Conservation (phyloP, 352 stramenopile genomes). For the Globisporangium yorkense region DNA sequence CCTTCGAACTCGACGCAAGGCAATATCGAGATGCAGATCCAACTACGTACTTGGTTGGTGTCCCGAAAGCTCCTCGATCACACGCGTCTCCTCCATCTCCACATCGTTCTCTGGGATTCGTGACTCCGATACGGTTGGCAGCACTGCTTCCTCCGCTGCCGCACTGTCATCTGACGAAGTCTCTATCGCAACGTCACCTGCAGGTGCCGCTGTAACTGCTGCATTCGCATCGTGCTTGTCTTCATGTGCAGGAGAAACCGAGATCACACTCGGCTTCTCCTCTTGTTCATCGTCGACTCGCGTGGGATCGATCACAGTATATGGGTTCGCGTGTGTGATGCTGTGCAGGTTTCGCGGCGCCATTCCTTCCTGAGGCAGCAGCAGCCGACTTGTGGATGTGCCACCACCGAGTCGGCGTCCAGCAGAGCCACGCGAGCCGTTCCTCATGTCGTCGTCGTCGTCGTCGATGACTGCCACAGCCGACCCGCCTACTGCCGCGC, state of each 20-base stretch:
- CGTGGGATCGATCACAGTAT: neutral
- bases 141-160: neutral
- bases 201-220: neutral
- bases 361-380: neutral
- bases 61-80: slow-evolving; percentile 1
- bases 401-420: slow-evolving; percentile 33
- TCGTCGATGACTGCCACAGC: slow-evolving; percentile 13
- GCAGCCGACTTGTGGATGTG: slow-evolving; percentile 24
- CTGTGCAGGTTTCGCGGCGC: neutral
- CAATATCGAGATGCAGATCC: neutral
- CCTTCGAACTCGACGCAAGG: too few species aligned
- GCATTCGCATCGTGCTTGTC: neutral
- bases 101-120: slow-evolving; percentile 6
- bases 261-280: neutral
- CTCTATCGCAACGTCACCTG: neutral
- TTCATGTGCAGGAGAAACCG: too few species aligned
- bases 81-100: slow-evolving; percentile 14
- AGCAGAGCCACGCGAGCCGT: neutral
- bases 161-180: neutral
- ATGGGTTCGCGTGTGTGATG: too few species aligned
- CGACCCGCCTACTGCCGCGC: slow-evolving; percentile 29
- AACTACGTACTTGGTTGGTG: slow-evolving; percentile 11
- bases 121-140: neutral
- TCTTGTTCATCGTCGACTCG: neutral
- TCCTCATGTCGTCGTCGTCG: slow-evolving; percentile 4